Conservation (phyloP, 345 rosid genomes). For the Lepidium sativum region DNA sequence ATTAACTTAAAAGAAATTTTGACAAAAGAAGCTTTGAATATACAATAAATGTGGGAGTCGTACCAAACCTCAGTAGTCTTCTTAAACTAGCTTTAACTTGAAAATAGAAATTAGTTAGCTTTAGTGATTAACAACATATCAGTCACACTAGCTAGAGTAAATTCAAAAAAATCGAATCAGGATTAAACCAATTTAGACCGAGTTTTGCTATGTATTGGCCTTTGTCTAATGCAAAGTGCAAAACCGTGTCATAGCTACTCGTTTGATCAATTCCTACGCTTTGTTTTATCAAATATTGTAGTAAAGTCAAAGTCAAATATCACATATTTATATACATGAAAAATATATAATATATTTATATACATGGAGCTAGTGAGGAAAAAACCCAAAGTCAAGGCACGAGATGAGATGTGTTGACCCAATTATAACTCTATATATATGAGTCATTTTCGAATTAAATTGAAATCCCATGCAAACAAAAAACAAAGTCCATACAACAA, state of each 20-base stretch:
- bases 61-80: too few relatives aligned
- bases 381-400: constrained; percentile 7
- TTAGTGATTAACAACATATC: too few relatives aligned
- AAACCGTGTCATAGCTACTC: constrained; percentile 18
- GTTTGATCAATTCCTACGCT: constrained; percentile 21
- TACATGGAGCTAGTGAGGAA: neutral
- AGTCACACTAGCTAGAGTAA: too few relatives aligned
- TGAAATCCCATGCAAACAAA: constrained; percentile 12
- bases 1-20: too few relatives aligned
- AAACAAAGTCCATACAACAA: neutral
- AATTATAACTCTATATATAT: neutral
- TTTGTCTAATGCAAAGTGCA: constrained; percentile 4
- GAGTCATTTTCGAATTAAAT: neutral
- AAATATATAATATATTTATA: neutral
- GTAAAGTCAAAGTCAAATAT: constrained; percentile 21
- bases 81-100: too few relatives aligned
- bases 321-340: neutral
- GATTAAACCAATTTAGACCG: too few relatives aligned
- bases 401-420: neutral
- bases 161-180: too few relatives aligned
- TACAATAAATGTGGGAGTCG: too few relatives aligned
- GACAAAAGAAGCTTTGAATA: too few relatives aligned
- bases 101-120: too few relatives aligned
- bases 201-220: neutral
- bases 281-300: neutral